A percentile compares a stretch with the other conserved stretches of the same genome.
Evolutionary conservation across 2,329 filamentous ascomycete genomes (phyloP).

Genomic region (Aspergillus proliferans): DNA sequence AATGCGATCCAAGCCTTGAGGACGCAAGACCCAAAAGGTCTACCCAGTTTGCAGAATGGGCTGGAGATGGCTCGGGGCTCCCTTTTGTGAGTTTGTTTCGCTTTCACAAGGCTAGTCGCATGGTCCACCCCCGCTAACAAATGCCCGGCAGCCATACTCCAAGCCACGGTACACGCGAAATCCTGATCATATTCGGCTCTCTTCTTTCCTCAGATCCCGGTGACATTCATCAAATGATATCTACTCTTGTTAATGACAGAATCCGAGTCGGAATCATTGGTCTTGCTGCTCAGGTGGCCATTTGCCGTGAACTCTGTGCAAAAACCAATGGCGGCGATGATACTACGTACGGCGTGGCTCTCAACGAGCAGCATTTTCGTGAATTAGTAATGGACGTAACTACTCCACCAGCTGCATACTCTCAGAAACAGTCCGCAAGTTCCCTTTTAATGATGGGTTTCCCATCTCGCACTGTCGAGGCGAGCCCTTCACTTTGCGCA

Average conservation of each 20-base stretch:
- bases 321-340: constrained; percentile 75
- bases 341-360: constrained; percentile 69
- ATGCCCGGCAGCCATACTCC: constrained; percentile 64
- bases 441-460: constrained; percentile 95
- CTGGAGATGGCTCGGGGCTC: constrained; percentile 90
- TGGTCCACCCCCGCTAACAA: neutral
- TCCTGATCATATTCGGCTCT: constrained; percentile 86
- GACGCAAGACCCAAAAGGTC: constrained; percentile 63
- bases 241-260: constrained; percentile 68
- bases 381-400: constrained; percentile 86
- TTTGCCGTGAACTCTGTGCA: constrained; percentile 83
- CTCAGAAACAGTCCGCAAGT: constrained; percentile 44
- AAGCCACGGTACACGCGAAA: constrained; percentile 85
- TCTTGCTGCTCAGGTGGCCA: constrained; percentile 82
- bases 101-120: neutral
- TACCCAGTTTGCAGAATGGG: constrained; percentile 83
- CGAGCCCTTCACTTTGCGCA: constrained; percentile 70
- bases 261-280: constrained; percentile 87
- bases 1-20: constrained; percentile 64
- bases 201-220: constrained; percentile 86
- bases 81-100: constrained; percentile 58
- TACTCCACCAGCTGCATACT: constrained; percentile 77
- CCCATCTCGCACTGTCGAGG: constrained; percentile 74
- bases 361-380: constrained; percentile 80
- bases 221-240: constrained; percentile 88